Evolutionary conservation across 2,329 filamentous ascomycete genomes (phyloP).

Genomic region (Phialophora tarda): DNA sequence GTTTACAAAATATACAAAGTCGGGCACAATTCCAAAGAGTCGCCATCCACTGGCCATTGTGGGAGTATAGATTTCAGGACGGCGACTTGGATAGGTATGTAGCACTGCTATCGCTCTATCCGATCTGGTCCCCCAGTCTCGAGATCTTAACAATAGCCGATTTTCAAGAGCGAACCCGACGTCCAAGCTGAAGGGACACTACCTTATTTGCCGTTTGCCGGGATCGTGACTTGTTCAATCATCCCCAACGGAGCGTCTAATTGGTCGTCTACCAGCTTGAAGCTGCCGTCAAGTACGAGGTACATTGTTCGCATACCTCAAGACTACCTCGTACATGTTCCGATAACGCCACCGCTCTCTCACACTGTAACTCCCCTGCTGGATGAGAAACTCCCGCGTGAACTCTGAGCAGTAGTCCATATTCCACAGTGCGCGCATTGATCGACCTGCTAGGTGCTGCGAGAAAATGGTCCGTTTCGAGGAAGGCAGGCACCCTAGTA

Average conservation of each 20-base stretch:
- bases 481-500: background rate
- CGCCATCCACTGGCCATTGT: too few relatives aligned
- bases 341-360: background rate
- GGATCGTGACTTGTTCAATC: background rate
- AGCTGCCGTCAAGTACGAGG: background rate
- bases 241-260: background rate
- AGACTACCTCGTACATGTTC: background rate
- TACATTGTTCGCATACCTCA: background rate
- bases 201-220: background rate
- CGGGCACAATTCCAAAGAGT: too few relatives aligned
- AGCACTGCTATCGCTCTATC: too few relatives aligned
- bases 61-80: too few relatives aligned
- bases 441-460: background rate
- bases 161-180: too few relatives aligned
- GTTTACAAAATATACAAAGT: too few relatives aligned
- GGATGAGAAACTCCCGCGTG: background rate
- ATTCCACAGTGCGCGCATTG: background rate
- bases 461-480: background rate
- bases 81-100: too few relatives aligned
- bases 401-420: background rate
- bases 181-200: too few relatives aligned
- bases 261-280: background rate
- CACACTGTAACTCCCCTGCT: background rate
- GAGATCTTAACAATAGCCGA: too few relatives aligned
- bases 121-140: too few relatives aligned